Evolutionary conservation across 352 stramenopile species (phyloP).

Genomic region (Sclerospora graminicola): DNA sequence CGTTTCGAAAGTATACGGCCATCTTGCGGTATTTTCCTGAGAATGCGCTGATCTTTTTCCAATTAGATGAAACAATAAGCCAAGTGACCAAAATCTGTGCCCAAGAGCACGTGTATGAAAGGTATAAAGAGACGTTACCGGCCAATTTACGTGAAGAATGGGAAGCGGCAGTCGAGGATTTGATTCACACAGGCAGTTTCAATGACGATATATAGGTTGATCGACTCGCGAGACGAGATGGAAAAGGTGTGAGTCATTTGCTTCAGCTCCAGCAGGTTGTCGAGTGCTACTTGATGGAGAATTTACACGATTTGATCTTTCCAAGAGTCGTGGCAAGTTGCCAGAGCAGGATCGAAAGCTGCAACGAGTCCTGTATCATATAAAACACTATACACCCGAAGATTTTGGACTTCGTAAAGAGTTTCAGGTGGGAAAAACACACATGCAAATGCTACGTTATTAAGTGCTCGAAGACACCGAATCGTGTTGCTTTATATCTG

Average conservation of each 20-base stretch:
- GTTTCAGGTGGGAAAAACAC: slow-evolving; percentile 40
- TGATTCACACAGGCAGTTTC: slow-evolving; percentile 37
- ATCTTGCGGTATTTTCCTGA: slow-evolving; percentile 66
- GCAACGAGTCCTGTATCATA: slow-evolving; percentile 26
- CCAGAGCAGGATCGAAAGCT: slow-evolving; percentile 38
- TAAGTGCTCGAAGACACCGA: no score
- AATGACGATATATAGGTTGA: slow-evolving; percentile 25
- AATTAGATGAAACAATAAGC: slow-evolving; percentile 50
- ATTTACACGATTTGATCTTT: slow-evolving; percentile 50
- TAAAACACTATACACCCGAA: slow-evolving; percentile 49
- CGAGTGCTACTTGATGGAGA: slow-evolving; percentile 75
- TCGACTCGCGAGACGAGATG: slow-evolving; percentile 9
- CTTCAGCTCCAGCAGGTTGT: slow-evolving; percentile 71
- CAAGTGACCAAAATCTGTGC: slow-evolving; percentile 50
- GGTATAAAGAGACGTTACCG: slow-evolving; percentile 36
- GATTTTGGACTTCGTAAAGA: slow-evolving; percentile 61
- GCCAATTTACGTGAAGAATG: slow-evolving; percentile 41
- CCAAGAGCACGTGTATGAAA: slow-evolving; percentile 32
- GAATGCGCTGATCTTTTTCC: slow-evolving; percentile 62
- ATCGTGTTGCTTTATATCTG: neutral
- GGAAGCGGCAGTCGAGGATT: slow-evolving; percentile 42
- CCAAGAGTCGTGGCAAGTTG: slow-evolving; percentile 35
- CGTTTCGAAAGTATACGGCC: slow-evolving; percentile 64
- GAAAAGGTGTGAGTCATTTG: slow-evolving; percentile 23
- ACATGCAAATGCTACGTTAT: neutral